Conservation (phyloP, 2,329 filamentous ascomycete genomes). For the Penicillium glabrum region DNA sequence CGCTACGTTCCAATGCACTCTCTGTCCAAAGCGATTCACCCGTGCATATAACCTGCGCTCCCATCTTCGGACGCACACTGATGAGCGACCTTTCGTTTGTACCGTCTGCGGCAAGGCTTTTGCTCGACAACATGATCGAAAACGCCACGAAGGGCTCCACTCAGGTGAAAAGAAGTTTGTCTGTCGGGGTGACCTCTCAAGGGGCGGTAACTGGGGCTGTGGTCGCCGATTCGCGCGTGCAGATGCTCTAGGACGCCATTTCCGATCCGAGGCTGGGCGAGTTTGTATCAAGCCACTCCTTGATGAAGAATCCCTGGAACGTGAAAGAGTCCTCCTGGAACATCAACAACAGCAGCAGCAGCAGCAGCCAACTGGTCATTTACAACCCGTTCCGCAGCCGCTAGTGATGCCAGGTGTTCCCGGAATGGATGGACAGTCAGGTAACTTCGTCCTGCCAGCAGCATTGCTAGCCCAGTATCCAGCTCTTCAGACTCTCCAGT, state of each 20-base stretch:
- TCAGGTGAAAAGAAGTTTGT: slow-evolving; percentile 99
- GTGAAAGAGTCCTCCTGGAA: slow-evolving; percentile 73
- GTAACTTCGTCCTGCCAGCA: slow-evolving; percentile 74
- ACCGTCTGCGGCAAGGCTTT: slow-evolving; percentile 97
- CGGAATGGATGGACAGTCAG: slow-evolving; percentile 55
- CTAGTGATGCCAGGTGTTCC: slow-evolving; percentile 66
- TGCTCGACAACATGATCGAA: slow-evolving; percentile 93
- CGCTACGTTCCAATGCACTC: slow-evolving; percentile 89
- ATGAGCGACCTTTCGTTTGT: slow-evolving; percentile 95
- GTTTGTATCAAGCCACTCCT: slow-evolving; percentile 97
- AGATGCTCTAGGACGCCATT: slow-evolving; percentile 90
- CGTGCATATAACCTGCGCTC: slow-evolving; percentile 95
- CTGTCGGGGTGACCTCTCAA: slow-evolving; percentile 86
- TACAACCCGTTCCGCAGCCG: slow-evolving; percentile 57
- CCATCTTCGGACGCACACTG: slow-evolving; percentile 92
- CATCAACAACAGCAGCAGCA: slow-evolving; percentile 61
- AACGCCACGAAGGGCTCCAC: slow-evolving; percentile 93
- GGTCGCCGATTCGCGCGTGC: slow-evolving; percentile 90
- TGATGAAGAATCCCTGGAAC: slow-evolving; percentile 86
- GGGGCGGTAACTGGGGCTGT: slow-evolving; percentile 85
- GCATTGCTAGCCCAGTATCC: slow-evolving; percentile 91
- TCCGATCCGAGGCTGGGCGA: slow-evolving; percentile 89
- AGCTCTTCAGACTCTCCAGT: slow-evolving; percentile 85
- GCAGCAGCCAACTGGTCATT: slow-evolving; percentile 60
- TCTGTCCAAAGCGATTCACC: slow-evolving; percentile 95